A percentile compares a stretch with the other conserved stretches of the same genome.
These are phyloP conservation scores for Pseudonitzschia delicatissima DNA, from an alignment of 108 stramenopile species.

Conservation along the genomic window DNA sequence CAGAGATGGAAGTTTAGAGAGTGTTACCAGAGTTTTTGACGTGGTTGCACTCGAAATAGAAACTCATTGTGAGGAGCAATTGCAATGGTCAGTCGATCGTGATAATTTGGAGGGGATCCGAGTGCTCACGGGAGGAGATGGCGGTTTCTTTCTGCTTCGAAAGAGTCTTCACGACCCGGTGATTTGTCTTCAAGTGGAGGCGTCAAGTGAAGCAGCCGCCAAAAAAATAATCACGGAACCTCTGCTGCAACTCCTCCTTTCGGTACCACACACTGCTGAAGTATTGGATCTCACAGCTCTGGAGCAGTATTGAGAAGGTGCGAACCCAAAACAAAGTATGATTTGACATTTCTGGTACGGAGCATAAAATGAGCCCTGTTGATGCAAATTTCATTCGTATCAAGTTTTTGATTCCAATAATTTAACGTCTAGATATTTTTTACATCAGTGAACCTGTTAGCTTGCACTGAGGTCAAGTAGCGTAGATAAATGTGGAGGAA, in stretches of 20 bases:
- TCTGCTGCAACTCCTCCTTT: conserved; percentile 30
- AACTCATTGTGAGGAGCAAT: conserved; percentile 22
- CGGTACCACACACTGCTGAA: not conserved
- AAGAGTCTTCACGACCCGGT: conserved; percentile 85
- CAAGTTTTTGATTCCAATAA: too few relatives aligned
- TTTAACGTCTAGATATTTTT: too few relatives aligned
- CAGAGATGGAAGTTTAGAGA: conserved; percentile 59
- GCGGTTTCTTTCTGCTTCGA: conserved; percentile 82
- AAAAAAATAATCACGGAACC: conserved; percentile 40
- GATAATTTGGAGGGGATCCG: conserved; percentile 82
- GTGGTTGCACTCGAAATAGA: conserved; percentile 39
- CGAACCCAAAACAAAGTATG: too few relatives aligned
- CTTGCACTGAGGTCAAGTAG: too few relatives aligned
- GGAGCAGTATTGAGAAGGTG: not conserved
- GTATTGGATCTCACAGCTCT: conserved; percentile 1
- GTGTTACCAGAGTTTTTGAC: conserved; percentile 49
- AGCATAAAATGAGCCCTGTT: too few relatives aligned
- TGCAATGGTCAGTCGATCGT: conserved; percentile 59
- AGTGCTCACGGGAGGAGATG: conserved; percentile 46
- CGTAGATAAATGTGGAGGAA: too few relatives aligned
- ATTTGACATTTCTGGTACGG: too few relatives aligned
- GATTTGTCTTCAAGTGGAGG: conserved; percentile 78
- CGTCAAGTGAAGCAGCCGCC: conserved; percentile 42
- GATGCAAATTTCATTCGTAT: too few relatives aligned
- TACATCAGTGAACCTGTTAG: too few relatives aligned